Evolutionary conservation across 805 yeast genomes (phyloP).

Genomic region (Saccharomycopsis sp.): DNA sequence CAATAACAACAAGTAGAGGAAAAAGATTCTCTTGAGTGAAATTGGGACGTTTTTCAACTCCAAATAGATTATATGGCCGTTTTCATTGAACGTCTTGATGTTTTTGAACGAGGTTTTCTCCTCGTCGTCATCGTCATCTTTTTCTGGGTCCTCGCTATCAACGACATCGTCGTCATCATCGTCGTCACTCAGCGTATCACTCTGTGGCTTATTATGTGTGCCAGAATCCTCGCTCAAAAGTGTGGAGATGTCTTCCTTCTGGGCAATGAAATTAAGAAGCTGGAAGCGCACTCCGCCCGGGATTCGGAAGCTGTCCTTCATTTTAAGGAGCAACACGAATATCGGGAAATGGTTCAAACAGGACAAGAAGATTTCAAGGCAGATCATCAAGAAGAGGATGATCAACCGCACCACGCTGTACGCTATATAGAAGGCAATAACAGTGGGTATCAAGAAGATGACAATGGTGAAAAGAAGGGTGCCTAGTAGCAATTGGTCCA

Average conservation of each 20-base stretch:
- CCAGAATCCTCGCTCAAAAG: neutral
- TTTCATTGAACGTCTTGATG: constrained; percentile 10
- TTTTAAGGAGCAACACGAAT: constrained; percentile 69
- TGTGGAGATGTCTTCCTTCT: neutral
- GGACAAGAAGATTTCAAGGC: constrained; percentile 54
- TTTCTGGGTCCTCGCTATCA: neutral
- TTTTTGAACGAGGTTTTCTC: neutral
- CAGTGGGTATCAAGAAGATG: constrained; percentile 78
- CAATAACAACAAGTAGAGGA: constrained; percentile 39
- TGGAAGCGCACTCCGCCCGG: constrained; percentile 50
- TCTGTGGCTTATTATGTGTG: neutral
- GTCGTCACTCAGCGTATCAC: constrained; percentile 1
- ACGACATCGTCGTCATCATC: constrained; percentile 6
- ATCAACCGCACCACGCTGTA: constrained; percentile 57
- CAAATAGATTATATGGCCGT: constrained; percentile 23
- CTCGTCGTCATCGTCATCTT: neutral
- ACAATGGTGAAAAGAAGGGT: constrained; percentile 80
- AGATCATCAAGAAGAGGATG: constrained; percentile 41
- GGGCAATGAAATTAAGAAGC: constrained; percentile 16
- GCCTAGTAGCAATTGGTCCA: constrained; percentile 84
- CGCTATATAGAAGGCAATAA: constrained; percentile 71
- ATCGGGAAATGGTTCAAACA: constrained; percentile 78
- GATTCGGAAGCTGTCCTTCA: constrained; percentile 69
- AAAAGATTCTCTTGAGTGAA: constrained; percentile 38
- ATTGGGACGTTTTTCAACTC: constrained; percentile 40